Conservation (phyloP, 176 grass and related monocot species). For the Eleusine coracana region DNA sequence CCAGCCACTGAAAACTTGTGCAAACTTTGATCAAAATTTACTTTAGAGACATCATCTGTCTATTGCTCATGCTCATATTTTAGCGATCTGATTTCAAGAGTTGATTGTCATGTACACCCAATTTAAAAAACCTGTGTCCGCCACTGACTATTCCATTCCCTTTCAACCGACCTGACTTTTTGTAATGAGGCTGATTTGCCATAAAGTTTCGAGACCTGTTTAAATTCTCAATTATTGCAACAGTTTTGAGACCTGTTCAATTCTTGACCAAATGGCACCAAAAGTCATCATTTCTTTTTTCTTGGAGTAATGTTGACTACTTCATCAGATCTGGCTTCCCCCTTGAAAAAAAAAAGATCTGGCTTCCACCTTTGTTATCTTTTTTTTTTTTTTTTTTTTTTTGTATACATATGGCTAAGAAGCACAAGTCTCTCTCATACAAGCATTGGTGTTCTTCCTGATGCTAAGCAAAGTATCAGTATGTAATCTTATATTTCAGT, state of each 20-base stretch:
- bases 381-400: not conserved
- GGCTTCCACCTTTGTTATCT: not conserved
- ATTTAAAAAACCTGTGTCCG: too few species aligned
- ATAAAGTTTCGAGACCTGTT: not conserved
- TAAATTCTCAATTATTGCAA: not conserved
- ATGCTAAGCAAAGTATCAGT: not conserved
- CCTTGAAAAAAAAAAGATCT: too few species aligned
- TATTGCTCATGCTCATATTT: too few species aligned
- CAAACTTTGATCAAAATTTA: too few species aligned
- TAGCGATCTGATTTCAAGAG: too few species aligned
- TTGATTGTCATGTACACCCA: too few species aligned
- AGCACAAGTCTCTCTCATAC: not conserved
- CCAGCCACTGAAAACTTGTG: too few species aligned
- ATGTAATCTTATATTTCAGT: too few species aligned
- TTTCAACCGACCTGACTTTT: not conserved
- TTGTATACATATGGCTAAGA: not conserved
- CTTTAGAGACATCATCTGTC: too few species aligned
- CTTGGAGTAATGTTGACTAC: not conserved
- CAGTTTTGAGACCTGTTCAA: not conserved
- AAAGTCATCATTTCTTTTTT: not conserved
- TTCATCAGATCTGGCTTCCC: not conserved
- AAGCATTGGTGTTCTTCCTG: not conserved
- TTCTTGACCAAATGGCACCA: not conserved
- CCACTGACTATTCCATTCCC: not conserved
- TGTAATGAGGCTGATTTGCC: not conserved